Evolutionary conservation across 2,329 filamentous ascomycete species (phyloP).

Genomic region (Acrocalymma vagum): DNA sequence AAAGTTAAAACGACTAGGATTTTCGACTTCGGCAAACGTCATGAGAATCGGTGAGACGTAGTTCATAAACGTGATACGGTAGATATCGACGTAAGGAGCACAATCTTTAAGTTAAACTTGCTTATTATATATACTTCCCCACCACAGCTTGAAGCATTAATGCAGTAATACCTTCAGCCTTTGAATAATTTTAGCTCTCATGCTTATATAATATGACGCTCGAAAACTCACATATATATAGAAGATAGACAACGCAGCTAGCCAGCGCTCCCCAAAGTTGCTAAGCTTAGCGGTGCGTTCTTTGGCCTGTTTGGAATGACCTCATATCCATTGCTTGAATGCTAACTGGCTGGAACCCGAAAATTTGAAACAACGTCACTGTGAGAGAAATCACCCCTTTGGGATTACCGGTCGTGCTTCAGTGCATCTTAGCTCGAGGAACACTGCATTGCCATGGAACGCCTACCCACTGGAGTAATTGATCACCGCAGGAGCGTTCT

Average conservation of each 20-base stretch:
- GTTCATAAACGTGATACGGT: background rate
- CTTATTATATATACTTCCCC: background rate
- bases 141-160: background rate
- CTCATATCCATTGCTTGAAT: background rate
- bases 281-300: slow-evolving; percentile 56
- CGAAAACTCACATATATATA: too few relatives aligned
- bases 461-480: background rate
- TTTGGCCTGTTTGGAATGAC: slow-evolving; percentile 59
- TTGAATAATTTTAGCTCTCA: too few relatives aligned
- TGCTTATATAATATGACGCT: too few relatives aligned
- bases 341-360: slow-evolving; percentile 34
- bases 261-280: slow-evolving; percentile 51
- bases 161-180: slow-evolving; percentile 53
- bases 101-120: background rate
- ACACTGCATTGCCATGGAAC: background rate
- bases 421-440: background rate
- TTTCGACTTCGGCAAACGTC: slow-evolving; percentile 76
- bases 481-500: background rate
- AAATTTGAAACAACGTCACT: slow-evolving; percentile 66
- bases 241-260: slow-evolving; percentile 54
- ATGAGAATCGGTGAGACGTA: slow-evolving; percentile 66
- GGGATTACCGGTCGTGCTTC: slow-evolving; percentile 44
- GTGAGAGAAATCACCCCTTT: slow-evolving; percentile 55
- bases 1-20: slow-evolving; percentile 68
- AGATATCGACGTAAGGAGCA: background rate